Evolutionary conservation across 208 protist genomes (phyloP), one percentile per base, ranked within the genome.

Genomic region (Leishmania tropica): DNA sequence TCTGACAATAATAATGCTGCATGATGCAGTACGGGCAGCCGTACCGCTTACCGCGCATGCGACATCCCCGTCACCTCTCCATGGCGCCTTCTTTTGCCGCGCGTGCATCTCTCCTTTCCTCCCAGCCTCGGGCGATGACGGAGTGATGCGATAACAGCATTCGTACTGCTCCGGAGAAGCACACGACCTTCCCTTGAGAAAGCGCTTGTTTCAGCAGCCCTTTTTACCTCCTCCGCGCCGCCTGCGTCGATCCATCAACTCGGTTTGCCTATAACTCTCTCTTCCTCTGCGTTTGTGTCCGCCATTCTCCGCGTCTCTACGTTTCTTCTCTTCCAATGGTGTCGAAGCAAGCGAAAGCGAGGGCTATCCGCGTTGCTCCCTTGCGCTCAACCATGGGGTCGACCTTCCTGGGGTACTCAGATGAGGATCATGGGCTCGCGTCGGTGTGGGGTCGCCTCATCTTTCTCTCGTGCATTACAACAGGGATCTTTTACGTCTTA

Each of bases 361-460:
- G 8, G 10, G 45, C 2, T 35, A 31, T 53, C 28, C 8, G 21
- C 51, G 13, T 7, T 71, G 35, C 73, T 42, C 65, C 58, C 19
- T 54, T 37, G 45, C 51, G 3, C 17, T 21, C 24, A 60, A 48
- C 11, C 6, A 91, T 89, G 86, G 80, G 45, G 21, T 80, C 58
- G 8, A 81, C 60, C 71, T 58, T 92, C 35, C 76, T 89, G n/a
- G 53, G 86, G 0, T 83, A 85, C 67, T 70, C 79, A 1, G 71
- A 74, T 6, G 53, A 89, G 5, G 76, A 81, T 13, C 56, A 47
- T 7, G 48, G 80, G 10, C 75, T 90, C 21, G 78, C 45, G 1
- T 71, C 76, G 3, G 84, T 91, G 28, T 96, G 92, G 93, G 85
- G 87, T 4, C 73, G 79, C 1, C 85, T 97, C 21, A 92, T 96